These are phyloP conservation scores for Penicillium freii DNA, from an alignment of 2,329 filamentous ascomycete species.

Conservation along the genomic window DNA sequence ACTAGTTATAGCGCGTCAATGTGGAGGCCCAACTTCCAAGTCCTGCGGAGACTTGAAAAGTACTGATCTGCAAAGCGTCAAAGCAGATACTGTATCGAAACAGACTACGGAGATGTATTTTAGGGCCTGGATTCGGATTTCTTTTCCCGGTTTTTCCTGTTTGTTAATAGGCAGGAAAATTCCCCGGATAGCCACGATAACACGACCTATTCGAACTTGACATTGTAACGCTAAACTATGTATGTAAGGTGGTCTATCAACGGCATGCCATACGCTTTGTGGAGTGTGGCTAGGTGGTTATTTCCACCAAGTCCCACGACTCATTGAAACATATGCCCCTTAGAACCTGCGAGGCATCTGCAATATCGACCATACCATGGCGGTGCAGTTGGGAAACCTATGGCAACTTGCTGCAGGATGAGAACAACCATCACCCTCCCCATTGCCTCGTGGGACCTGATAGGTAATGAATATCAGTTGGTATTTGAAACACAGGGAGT, in stretches of 20 bases:
- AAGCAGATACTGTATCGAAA: conserved; percentile 8
- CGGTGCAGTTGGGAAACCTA: neutral
- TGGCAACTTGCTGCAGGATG: neutral
- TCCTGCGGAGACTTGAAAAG: neutral
- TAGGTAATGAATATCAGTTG: neutral
- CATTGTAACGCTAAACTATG: neutral
- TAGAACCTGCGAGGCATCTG: neutral
- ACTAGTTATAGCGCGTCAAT: neutral
- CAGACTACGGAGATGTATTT: neutral
- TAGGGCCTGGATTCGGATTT: neutral
- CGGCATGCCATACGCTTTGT: neutral
- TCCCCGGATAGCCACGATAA: neutral
- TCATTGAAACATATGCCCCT: neutral
- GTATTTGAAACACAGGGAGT: no score
- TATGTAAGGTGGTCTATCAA: neutral
- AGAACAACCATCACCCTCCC: neutral
- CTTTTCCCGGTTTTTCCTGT: neutral
- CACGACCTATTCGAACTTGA: neutral
- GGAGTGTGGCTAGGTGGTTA: no score
- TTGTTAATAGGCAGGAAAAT: neutral
- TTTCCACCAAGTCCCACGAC: neutral
- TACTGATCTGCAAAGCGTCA: conserved; percentile 4
- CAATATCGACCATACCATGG: neutral
- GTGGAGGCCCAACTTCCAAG: neutral
- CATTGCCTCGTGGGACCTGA: no score